phyloP scores from a whole-genome alignment of 768 basidiomycete species.

The Agaricus subrufescens region DNA sequence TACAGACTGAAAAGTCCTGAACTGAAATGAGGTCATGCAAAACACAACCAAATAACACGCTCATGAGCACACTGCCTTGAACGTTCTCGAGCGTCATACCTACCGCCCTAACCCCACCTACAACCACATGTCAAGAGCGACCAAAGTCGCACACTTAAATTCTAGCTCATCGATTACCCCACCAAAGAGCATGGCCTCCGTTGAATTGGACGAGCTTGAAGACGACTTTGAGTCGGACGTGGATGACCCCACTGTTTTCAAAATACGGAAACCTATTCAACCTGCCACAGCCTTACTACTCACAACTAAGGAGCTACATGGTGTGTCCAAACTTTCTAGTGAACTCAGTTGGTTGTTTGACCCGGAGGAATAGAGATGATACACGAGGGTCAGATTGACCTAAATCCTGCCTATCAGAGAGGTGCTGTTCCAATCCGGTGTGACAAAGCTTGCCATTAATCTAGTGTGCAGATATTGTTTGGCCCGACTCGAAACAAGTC shows the following conservation, averaged over 20 bases:
- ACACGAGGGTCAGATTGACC: slow-evolving; percentile 65
- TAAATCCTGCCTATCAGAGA: slow-evolving; percentile 41
- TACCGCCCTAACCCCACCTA: neutral
- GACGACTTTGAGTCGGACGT: slow-evolving; percentile 39
- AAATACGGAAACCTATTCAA: slow-evolving; percentile 34
- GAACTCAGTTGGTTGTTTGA: neutral
- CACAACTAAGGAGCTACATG: slow-evolving; percentile 41
- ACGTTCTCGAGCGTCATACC: neutral
- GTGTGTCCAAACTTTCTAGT: slow-evolving; percentile 24
- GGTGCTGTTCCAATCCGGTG: neutral
- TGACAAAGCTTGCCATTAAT: neutral
- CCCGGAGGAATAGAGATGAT: slow-evolving; percentile 43
- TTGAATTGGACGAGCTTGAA: slow-evolving; percentile 45
- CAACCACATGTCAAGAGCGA: neutral
- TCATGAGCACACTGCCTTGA: neutral
- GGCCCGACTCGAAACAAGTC: slow-evolving; percentile 66
- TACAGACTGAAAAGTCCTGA: too few relatives aligned
- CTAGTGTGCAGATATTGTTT: slow-evolving; percentile 60
- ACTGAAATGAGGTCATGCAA: slow-evolving; percentile 4
- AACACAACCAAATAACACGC: slow-evolving; percentile 4
- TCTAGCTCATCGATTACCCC: neutral
- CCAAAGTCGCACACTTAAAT: neutral
- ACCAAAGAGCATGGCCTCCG: slow-evolving; percentile 4
- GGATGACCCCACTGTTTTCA: slow-evolving; percentile 36
- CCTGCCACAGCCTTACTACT: slow-evolving; percentile 35